Conservation (phyloP, 1,139 yeast species). For the Geotrichum aggregatum region DNA sequence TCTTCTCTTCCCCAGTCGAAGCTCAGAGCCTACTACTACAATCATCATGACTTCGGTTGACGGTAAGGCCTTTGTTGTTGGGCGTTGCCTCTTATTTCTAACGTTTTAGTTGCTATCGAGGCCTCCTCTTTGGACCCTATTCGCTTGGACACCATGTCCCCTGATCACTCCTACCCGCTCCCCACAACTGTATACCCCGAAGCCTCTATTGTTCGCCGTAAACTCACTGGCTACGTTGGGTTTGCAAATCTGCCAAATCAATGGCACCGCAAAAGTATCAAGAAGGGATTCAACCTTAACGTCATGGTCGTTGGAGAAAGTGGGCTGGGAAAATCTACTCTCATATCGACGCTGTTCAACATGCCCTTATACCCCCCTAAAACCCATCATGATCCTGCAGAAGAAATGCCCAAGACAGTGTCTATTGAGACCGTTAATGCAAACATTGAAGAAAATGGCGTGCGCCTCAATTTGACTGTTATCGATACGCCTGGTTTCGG, state of each 20-base stretch:
- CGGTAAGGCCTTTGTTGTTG: slow-evolving; percentile 6
- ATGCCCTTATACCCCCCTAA: slow-evolving; percentile 54
- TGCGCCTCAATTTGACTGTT: slow-evolving; percentile 75
- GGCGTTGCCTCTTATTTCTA: neutral
- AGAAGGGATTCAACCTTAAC: slow-evolving; percentile 90
- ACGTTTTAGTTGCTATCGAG: slow-evolving; percentile 9
- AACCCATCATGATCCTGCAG: slow-evolving; percentile 36
- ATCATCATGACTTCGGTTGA: slow-evolving; percentile 8
- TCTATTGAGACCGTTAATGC: slow-evolving; percentile 64
- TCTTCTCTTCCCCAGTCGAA: neutral
- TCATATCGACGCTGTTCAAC: slow-evolving; percentile 87
- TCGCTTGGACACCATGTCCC: slow-evolving; percentile 11
- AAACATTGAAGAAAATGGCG: slow-evolving; percentile 90
- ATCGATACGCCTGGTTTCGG: slow-evolving; percentile 95
- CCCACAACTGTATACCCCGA: slow-evolving; percentile 9
- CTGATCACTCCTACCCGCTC: slow-evolving; percentile 13
- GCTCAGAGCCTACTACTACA: neutral
- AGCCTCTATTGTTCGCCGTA: slow-evolving; percentile 58
- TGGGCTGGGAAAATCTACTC: slow-evolving; percentile 91
- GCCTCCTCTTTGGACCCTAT: slow-evolving; percentile 16
- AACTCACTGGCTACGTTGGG: slow-evolving; percentile 89
- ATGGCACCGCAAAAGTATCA: slow-evolving; percentile 94
- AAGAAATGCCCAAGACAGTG: slow-evolving; percentile 46
- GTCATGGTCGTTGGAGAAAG: slow-evolving; percentile 58
- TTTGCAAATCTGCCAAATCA: slow-evolving; percentile 97